Base-by-base conservation (phyloP, 2,329 filamentous ascomycete species). In the Phialophora verrucosa region DNA sequence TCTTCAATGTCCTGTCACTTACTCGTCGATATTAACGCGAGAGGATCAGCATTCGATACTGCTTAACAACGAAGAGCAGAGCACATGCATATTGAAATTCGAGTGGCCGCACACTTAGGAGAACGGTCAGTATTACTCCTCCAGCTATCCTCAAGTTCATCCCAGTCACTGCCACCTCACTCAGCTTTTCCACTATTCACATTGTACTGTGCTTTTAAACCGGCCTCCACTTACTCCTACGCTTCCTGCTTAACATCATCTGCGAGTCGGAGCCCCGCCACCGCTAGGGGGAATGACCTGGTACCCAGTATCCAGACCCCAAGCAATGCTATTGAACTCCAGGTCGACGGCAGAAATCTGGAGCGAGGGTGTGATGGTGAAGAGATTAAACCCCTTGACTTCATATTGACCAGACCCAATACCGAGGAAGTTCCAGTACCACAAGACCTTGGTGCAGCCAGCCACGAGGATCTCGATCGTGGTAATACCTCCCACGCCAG, bases 271-370 rank as follows among this genome's bases (percentile, higher is more conserved):
- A 27, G 57, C 17, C 17, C 38, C 38, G 14, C 38, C 38, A n/a
- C 17, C 38, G 38, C 14, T n/a, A 5, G 69, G 69, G 49, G 61
- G 63, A 51, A 70, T 62, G 47, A 69, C 35, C 54, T 69, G 69
- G 50, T 69, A 69, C 38, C 69, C 69, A 44, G 62, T 69, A 35
- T 71, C 63, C 10, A 71, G 53, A 31, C 54, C 69, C 69, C 69
- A 71, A 25, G 69, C 69, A 57, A 71, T 71, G 25, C 62, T 64
- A 32, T 69, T 71, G 67, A 71, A 71, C 57, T 71, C 69, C 27
- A 69, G 47, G 51, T 69, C 47, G 29, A 62, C 54, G 47, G 56
- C 31, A 23, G 27, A 23, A 25, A 70, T 67, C 57, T 69, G 69
- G 25, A 56, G 23, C 31, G 61, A 44, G 6, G 25, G 29, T 11